Conservation (phyloP, 176 grass and related monocot species). For the Guadua angustifolia region DNA sequence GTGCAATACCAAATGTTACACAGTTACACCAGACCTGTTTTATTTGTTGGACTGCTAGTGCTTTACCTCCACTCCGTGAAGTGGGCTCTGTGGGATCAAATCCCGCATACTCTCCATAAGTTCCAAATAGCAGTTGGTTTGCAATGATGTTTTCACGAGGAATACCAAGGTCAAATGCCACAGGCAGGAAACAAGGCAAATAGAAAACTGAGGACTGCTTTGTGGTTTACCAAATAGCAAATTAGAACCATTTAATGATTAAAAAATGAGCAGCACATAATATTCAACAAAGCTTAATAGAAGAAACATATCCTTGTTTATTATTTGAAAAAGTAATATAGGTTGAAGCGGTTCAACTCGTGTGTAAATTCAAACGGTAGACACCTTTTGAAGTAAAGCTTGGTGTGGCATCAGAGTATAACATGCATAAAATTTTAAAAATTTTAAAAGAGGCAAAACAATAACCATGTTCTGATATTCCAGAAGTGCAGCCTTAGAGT, state of each 20-base stretch:
- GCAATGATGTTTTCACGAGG: constrained; percentile 87
- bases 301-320: constrained; percentile 15
- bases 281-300: neutral
- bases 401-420: neutral
- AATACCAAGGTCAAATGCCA: constrained; percentile 78
- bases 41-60: constrained; percentile 83
- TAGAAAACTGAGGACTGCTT: constrained; percentile 19
- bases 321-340: neutral
- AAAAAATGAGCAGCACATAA: neutral
- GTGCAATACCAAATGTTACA: constrained; percentile 21
- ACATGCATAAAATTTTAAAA: neutral
- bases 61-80: constrained; percentile 89
- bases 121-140: constrained; percentile 81
- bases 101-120: constrained; percentile 75
- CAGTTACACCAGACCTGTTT: constrained; percentile 59
- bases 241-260: neutral
- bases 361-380: neutral
- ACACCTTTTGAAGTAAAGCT: neutral
- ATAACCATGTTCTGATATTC: neutral
- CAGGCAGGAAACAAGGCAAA: constrained; percentile 62
- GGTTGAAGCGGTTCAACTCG: neutral
- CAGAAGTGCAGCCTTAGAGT: neutral
- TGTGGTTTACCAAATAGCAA: constrained; percentile 15
- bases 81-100: constrained; percentile 90
- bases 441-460: neutral